Percentiles rank a stretch among this genome's conserved stretches.
These are phyloP conservation scores for Piloderma croceum DNA, from an alignment of 768 basidiomycete species.

Conservation along the genomic window DNA sequence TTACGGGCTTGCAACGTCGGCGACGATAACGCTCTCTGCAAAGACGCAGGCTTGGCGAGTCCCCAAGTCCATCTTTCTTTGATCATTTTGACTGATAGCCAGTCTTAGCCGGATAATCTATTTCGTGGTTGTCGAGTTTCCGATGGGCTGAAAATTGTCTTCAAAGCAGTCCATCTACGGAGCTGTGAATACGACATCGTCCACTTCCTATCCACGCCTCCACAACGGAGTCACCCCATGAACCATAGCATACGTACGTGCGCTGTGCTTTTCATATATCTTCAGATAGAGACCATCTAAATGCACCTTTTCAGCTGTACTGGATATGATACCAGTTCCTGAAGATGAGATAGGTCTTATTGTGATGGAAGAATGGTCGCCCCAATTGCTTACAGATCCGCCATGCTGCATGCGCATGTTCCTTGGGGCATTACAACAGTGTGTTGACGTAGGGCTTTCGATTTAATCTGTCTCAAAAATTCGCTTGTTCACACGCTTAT, in stretches of 20 bases:
- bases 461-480: not conserved
- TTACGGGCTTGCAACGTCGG: slow-evolving; percentile 25
- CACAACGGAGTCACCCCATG: slow-evolving; percentile 52
- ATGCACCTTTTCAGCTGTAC: slow-evolving; percentile 42
- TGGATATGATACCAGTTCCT: slow-evolving; percentile 53
- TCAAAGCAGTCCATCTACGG: slow-evolving; percentile 60
- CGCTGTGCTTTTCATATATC: slow-evolving; percentile 7
- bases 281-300: not conserved
- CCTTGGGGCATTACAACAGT: slow-evolving; percentile 54
- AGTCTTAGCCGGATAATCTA: slow-evolving; percentile 57
- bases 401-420: slow-evolving; percentile 51
- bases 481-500: slow-evolving; percentile 1
- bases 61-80: slow-evolving; percentile 1
- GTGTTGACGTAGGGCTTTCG: slow-evolving; percentile 50
- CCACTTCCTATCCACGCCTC: slow-evolving; percentile 47
- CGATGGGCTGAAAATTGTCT: slow-evolving; percentile 50
- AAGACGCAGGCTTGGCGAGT: slow-evolving; percentile 66
- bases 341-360: slow-evolving; percentile 56
- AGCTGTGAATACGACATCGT: slow-evolving; percentile 63
- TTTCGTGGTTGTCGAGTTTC: slow-evolving; percentile 57
- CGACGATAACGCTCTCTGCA: slow-evolving; percentile 60
- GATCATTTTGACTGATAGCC: slow-evolving; percentile 8
- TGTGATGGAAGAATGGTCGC: slow-evolving; percentile 79
- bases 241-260: slow-evolving; percentile 74
- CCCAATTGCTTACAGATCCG: slow-evolving; percentile 47